Conservation (phyloP, 208 protist genomes). For the Porcisia deanei region DNA sequence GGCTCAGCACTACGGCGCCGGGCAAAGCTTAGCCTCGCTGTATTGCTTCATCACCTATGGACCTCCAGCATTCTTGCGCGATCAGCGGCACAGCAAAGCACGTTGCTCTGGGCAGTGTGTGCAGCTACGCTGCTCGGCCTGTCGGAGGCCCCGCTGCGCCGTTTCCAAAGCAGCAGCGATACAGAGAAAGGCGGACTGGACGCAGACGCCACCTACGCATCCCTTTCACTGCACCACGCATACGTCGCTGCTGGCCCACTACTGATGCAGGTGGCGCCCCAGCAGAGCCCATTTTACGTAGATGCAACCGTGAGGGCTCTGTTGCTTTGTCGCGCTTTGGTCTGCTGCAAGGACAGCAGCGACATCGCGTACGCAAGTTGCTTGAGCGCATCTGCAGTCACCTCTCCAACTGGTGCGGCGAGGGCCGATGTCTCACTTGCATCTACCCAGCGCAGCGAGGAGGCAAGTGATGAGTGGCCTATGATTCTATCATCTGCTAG, state of each 20-base stretch:
- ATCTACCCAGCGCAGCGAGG: neutral
- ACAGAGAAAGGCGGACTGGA: neutral
- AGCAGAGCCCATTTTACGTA: slow-evolving; percentile 3
- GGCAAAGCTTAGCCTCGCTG: slow-evolving; percentile 12
- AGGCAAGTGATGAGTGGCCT: slow-evolving; percentile 8
- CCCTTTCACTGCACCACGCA: slow-evolving; percentile 13
- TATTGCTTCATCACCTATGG: slow-evolving; percentile 27
- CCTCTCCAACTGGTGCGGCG: neutral
- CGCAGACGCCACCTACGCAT: neutral
- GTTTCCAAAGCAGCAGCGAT: neutral
- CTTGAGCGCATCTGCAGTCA: neutral
- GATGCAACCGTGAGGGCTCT: slow-evolving; percentile 21
- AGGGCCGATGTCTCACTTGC: neutral
- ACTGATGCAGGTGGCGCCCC: slow-evolving; percentile 5
- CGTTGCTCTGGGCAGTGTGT: slow-evolving; percentile 26
- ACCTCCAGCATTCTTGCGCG: slow-evolving; percentile 2
- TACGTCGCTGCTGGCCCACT: slow-evolving; percentile 23
- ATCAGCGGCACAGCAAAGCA: slow-evolving; percentile 12
- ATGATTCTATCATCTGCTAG: slow-evolving; percentile 25
- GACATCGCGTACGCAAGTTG: neutral
- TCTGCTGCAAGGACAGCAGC: neutral
- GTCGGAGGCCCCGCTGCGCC: neutral
- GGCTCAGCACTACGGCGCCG: neutral
- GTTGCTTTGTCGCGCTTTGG: slow-evolving; percentile 15
- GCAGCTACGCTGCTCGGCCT: slow-evolving; percentile 23